Evolutionary conservation across 2,329 filamentous ascomycete species (phyloP), one percentile per base, ranked within the genome.

Genomic region (Ilyonectria destructans): DNA sequence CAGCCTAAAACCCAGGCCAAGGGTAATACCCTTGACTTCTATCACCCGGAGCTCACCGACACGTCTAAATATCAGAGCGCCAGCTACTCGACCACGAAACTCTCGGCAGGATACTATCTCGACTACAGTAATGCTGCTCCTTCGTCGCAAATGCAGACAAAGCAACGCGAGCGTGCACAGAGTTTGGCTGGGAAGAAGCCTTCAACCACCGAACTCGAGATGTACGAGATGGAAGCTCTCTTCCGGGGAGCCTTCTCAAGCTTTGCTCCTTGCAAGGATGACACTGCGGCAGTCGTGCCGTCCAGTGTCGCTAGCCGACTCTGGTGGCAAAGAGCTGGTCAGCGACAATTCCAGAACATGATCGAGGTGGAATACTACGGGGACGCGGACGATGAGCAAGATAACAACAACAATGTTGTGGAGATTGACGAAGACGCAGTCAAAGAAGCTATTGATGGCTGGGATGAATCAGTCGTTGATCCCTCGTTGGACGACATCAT

Each of bases 161-260:
- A 91, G 79, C 91, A 93, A 77, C 88, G 92, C 55, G 92, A 94
- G 77, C 88, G 92, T 52, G 91, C 92, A 1, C 84, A 94, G 73
- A 94, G 92, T 74, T 84, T 88, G 76, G 90, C 82, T 46, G 91
- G 86, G 71, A 87, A 83, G 77, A 88, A 90, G 80, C 87, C 87
- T 6, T 87, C 87, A 2, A 80, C 84, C 6, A 81, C 82, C 1
- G 89, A 91, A 70, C 77, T 88, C 1, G 86, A 92, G 75, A 84
- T 89, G 73, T 88, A 89, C 4, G 92, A 92, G 77, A 89, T 94
- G 81, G 93, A 95, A 72, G 87, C 91, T 0, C 82, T 95, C 10
- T 96, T 95, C 77, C 88, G 92, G 33, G 90, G 91, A 62, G 93
- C 91, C 1, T 96, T 95, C 79, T 94, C 92, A 0, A 93, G 91